Evolutionary conservation across 306 rosid species (phyloP).

Genomic region (Trifolium repens): DNA sequence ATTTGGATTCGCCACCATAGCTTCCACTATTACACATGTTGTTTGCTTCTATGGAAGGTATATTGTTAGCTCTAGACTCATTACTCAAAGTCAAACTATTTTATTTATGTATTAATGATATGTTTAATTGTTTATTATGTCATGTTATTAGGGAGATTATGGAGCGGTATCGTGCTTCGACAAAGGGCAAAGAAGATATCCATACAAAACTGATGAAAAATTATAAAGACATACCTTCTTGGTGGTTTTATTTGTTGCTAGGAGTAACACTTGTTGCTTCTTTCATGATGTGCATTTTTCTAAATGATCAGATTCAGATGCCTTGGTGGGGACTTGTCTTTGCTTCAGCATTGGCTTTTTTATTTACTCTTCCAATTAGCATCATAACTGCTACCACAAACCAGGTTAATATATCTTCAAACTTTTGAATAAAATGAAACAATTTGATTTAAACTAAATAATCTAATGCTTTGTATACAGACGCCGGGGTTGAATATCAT

Average conservation of each 20-base stretch:
- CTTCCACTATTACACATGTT: slow-evolving; percentile 72
- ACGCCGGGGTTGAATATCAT: slow-evolving; percentile 79
- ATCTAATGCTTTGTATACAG: slow-evolving; percentile 44
- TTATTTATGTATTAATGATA: not conserved
- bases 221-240: slow-evolving; percentile 75
- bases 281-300: slow-evolving; percentile 56
- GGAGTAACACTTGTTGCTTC: slow-evolving; percentile 60
- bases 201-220: slow-evolving; percentile 75
- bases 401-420: slow-evolving; percentile 56
- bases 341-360: slow-evolving; percentile 64
- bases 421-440: not conserved
- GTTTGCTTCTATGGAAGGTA: slow-evolving; percentile 73
- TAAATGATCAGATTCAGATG: slow-evolving; percentile 73
- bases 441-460: slow-evolving; percentile 14
- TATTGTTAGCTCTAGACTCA: not conserved
- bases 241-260: slow-evolving; percentile 77
- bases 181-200: slow-evolving; percentile 63
- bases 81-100: not conserved
- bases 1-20: slow-evolving; percentile 76
- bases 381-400: slow-evolving; percentile 88
- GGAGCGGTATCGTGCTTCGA: slow-evolving; percentile 65
- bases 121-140: slow-evolving; percentile 6
- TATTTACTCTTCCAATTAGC: slow-evolving; percentile 81
- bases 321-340: slow-evolving; percentile 90
- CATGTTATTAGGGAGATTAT: slow-evolving; percentile 62